Evolutionary conservation across 2,329 filamentous ascomycete species (phyloP), one percentile per base, ranked within the genome.

Genomic region (Chaetomiaceae sp.): DNA sequence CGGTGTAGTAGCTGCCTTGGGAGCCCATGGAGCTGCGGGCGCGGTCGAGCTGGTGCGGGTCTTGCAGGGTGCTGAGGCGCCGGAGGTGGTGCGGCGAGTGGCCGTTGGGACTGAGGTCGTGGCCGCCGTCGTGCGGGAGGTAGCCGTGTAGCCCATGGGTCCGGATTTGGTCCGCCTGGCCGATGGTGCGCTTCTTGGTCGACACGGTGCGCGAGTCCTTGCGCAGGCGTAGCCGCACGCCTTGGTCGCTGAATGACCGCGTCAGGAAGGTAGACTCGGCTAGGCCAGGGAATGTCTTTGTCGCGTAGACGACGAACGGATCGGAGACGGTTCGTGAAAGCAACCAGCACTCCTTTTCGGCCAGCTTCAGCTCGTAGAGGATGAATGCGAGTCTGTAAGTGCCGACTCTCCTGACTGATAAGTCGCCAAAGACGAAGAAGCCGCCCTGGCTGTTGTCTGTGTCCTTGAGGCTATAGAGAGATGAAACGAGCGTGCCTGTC

Each of bases 391-490:
- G 73, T 29, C 83, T 75, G 61, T 82, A 91, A 17, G 71, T 73
- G 24, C 89, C 89, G 57, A 86, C 79, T 19, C 81, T 72, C 60
- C 84, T 84, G 50, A 91, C 81, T 0, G 87, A 93, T 18, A 95
- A 72, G 64, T 95, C 88, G 5, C 86, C 86, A 65, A 94, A 95
- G n/a, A 95, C 83, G 60, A 95, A 95, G 67, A 89, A 94, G 1
- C 83, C 88, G 10, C 85, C 85, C 64, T 93, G 87, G 69, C 71
- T 72, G 60, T 89, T 89, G 58, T 84, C 75, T 3, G 79, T 74
- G 61, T 94, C 86, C 63, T 93, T 91, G 44, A 94, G 69, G 44
- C 86, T 78, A 64, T 94, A 86, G 39, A 93, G 72, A 8, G 88
- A 94, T 2, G 88, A 94, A 5, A 86, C 83, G 34, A 86, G 71